phyloP scores from a whole-genome alignment of 2,329 filamentous ascomycete genomes.

The Cordyceps farinosa region DNA sequence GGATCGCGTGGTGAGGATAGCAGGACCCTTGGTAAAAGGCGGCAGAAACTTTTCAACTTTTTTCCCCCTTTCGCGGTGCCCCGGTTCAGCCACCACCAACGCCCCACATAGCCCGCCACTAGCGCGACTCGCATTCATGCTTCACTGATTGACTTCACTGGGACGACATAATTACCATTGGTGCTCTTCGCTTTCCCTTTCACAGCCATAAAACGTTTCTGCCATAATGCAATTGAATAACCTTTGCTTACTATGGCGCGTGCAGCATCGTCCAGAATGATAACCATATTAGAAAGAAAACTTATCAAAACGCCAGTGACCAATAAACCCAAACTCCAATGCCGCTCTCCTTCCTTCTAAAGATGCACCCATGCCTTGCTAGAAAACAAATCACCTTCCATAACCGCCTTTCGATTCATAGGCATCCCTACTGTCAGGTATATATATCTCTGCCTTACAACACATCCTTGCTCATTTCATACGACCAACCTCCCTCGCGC shows the following conservation, averaged over 20 bases:
- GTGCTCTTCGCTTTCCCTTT: no score
- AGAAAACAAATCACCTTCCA: neutral
- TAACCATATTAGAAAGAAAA: neutral
- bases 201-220: neutral
- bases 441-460: conserved; percentile 27
- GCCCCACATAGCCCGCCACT: neutral
- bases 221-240: neutral
- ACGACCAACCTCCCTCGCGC: conserved; percentile 82
- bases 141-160: no score
- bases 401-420: neutral
- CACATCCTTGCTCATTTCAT: conserved; percentile 53
- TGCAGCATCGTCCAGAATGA: neutral
- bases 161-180: no score
- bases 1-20: neutral
- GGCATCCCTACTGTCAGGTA: neutral
- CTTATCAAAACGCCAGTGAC: conserved; percentile 13
- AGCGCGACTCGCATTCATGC: neutral
- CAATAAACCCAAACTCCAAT: conserved; percentile 9
- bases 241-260: neutral
- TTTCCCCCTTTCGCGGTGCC: conserved; percentile 12
- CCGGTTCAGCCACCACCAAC: neutral
- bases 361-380: conserved; percentile 12
- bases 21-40: neutral
- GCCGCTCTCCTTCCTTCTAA: neutral
- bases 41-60: conserved; percentile 14